Conservation (phyloP, 345 rosid genomes). For the Litchi chinensis region DNA sequence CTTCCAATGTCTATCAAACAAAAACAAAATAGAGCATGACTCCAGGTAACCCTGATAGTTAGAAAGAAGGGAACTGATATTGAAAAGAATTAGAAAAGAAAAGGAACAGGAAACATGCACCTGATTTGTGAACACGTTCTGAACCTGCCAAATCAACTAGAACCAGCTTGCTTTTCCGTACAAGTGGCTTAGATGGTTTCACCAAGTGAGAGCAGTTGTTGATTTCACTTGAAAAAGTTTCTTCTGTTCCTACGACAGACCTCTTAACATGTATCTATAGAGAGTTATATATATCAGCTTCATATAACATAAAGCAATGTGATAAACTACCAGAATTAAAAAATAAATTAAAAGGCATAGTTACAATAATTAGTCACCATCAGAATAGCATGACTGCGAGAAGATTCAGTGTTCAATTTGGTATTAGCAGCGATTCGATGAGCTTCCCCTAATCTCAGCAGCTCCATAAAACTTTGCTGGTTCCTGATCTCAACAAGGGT, state of each 20-base stretch:
- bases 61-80: neutral
- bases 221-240: conserved; percentile 54
- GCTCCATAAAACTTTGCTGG: conserved; percentile 73
- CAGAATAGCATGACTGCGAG: conserved; percentile 96
- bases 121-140: conserved; percentile 97
- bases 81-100: neutral
- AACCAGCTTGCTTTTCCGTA: conserved; percentile 88
- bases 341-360: conserved; percentile 15
- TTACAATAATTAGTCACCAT: conserved; percentile 55
- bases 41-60: neutral
- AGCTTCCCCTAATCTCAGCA: conserved; percentile 83
- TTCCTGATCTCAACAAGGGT: conserved; percentile 76
- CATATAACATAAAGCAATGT: conserved; percentile 22
- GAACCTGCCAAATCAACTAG: conserved; percentile 98
- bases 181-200: conserved; percentile 72
- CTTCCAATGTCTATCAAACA: neutral
- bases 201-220: conserved; percentile 61
- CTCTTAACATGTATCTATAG: conserved; percentile 82
- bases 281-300: conserved; percentile 9
- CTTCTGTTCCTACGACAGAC: conserved; percentile 67
- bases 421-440: conserved; percentile 98
- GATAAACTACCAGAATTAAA: conserved; percentile 5
- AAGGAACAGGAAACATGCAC: conserved; percentile 35
- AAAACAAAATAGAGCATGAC: neutral
- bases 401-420: conserved; percentile 91